phyloP scores from a whole-genome alignment of 805 yeast species.

The Pichia eremophila region DNA sequence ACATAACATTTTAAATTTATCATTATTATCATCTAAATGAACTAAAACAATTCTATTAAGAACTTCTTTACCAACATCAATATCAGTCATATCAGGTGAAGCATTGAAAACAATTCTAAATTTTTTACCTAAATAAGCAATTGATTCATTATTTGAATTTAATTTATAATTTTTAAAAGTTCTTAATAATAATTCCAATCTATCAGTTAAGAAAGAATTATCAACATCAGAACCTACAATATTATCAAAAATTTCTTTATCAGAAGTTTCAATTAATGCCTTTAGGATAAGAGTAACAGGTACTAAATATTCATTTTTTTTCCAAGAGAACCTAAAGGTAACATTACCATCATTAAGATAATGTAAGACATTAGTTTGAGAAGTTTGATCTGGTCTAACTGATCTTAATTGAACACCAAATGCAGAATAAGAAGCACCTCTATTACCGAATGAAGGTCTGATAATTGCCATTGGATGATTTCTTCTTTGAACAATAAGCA shows the following conservation, averaged over 20 bases:
- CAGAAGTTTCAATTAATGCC: conserved; percentile 84
- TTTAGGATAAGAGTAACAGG: conserved; percentile 90
- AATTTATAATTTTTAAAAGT: conserved; percentile 76
- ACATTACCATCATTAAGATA: conserved; percentile 93
- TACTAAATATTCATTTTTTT: conserved; percentile 87
- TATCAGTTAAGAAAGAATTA: conserved; percentile 94
- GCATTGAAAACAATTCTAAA: conserved; percentile 90
- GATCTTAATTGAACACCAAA: conserved; percentile 91
- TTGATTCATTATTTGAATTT: conserved; percentile 75
- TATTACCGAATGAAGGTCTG: conserved; percentile 87
- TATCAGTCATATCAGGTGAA: conserved; percentile 77
- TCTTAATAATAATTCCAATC: conserved; percentile 86
- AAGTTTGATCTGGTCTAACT: conserved; percentile 94
- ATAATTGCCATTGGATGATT: conserved; percentile 97
- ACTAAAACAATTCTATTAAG: conserved; percentile 79
- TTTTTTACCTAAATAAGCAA: conserved; percentile 91
- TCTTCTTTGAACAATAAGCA: conserved; percentile 96
- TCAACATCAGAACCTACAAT: conserved; percentile 81
- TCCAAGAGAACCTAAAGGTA: conserved; percentile 94
- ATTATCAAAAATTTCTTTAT: conserved; percentile 93
- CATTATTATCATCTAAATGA: conserved; percentile 63
- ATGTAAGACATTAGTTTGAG: conserved; percentile 96
- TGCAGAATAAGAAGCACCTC: conserved; percentile 84
- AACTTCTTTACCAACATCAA: conserved; percentile 84
- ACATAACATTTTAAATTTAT: conserved; percentile 77